Conservation (phyloP, 371 early-diverging fungal species). For the Mucor indicus region DNA sequence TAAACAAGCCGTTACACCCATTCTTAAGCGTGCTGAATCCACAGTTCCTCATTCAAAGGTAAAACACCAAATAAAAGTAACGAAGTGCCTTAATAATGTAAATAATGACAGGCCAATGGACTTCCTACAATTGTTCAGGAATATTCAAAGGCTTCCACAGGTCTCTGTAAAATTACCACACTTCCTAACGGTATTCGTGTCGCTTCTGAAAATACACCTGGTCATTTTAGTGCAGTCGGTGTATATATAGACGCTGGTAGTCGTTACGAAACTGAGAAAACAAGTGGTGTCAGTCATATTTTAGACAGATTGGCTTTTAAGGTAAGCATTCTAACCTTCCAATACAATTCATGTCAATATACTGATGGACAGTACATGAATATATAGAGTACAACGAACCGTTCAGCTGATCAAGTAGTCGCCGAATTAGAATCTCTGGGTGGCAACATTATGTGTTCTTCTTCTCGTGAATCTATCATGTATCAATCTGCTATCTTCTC, state of each 20-base stretch:
- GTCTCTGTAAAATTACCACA: constrained; percentile 59
- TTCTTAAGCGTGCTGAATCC: constrained; percentile 21
- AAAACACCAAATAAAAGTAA: too few species aligned
- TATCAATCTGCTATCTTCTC: constrained; percentile 91
- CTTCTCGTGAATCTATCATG: constrained; percentile 92
- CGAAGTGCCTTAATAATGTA: too few species aligned
- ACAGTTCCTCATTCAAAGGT: too few species aligned
- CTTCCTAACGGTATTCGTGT: constrained; percentile 88
- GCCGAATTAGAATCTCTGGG: constrained; percentile 82
- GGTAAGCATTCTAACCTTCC: too few species aligned
- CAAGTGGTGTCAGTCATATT: constrained; percentile 79
- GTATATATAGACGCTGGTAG: constrained; percentile 91
- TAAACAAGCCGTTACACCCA: constrained; percentile 1
- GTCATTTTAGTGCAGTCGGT: constrained; percentile 88
- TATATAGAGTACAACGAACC: constrained; percentile 55
- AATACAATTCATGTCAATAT: not conserved
- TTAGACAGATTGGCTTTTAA: constrained; percentile 93
- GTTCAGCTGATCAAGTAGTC: constrained; percentile 69
- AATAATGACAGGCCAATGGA: too few species aligned
- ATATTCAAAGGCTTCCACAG: constrained; percentile 43
- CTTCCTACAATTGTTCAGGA: constrained; percentile 41
- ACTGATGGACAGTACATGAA: not conserved
- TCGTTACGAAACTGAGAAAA: constrained; percentile 74
- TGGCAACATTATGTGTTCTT: constrained; percentile 86
- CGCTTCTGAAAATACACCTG: constrained; percentile 75